A percentile compares a stretch with the other conserved stretches of the same genome.
Conservation (phyloP, 345 rosid species). For the Citrus glauca region DNA sequence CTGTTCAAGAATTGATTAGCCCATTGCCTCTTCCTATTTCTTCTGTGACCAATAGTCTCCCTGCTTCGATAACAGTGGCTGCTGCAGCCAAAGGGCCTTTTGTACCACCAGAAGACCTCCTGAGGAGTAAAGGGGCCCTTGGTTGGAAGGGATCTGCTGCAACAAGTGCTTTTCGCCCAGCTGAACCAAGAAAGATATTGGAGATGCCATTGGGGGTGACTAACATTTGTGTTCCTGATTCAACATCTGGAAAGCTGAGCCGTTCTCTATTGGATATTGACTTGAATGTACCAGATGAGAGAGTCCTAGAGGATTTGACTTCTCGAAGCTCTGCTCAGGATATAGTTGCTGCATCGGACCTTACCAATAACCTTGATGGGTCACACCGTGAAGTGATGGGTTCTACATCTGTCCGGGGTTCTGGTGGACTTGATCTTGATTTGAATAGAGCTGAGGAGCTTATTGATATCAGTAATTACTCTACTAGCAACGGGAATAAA, state of each 20-base stretch:
- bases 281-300: slow-evolving; percentile 79
- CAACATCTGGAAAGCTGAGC: slow-evolving; percentile 38
- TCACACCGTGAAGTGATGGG: slow-evolving; percentile 25
- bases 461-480: slow-evolving; percentile 36
- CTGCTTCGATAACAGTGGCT: slow-evolving; percentile 70
- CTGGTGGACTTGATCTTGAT: slow-evolving; percentile 83
- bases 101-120: slow-evolving; percentile 67
- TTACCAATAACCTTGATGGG: slow-evolving; percentile 25
- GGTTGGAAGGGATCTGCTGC: slow-evolving; percentile 99
- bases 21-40: slow-evolving; percentile 38
- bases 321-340: slow-evolving; percentile 35
- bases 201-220: slow-evolving; percentile 39
- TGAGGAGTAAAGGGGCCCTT: slow-evolving; percentile 59
- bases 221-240: slow-evolving; percentile 31
- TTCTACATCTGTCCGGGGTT: slow-evolving; percentile 33
- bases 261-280: slow-evolving; percentile 67
- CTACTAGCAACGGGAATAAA: slow-evolving; percentile 33
- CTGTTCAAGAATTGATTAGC: slow-evolving; percentile 39
- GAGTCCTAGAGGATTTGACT: slow-evolving; percentile 64
- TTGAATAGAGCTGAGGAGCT: slow-evolving; percentile 69
- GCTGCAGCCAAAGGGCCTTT: slow-evolving; percentile 90
- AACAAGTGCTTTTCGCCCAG: slow-evolving; percentile 96
- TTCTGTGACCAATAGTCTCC: slow-evolving; percentile 42
- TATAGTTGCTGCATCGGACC: slow-evolving; percentile 23
- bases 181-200: slow-evolving; percentile 67